phyloP scores from a whole-genome alignment of 257 asterid species.

The Cynanchum wilfordii region DNA sequence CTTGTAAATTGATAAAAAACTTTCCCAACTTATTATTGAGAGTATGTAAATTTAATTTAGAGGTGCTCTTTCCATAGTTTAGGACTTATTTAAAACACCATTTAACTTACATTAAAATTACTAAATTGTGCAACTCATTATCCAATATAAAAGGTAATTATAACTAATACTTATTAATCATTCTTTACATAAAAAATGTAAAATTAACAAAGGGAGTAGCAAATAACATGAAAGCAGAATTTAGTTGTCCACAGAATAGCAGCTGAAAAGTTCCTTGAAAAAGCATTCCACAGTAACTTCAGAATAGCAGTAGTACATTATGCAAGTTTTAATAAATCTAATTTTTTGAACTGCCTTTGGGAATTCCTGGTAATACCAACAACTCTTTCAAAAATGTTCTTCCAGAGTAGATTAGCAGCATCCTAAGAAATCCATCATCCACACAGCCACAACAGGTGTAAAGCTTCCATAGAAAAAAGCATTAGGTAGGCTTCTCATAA shows the following conservation, averaged over 20 bases:
- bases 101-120: too few species aligned
- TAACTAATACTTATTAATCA: too few species aligned
- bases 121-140: too few species aligned
- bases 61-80: too few species aligned
- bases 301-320: not conserved
- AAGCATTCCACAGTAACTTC: not conserved
- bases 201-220: not conserved
- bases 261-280: not conserved
- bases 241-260: too few species aligned
- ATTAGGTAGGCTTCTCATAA: conserved; percentile 65
- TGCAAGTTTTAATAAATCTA: not conserved
- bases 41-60: too few species aligned
- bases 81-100: too few species aligned
- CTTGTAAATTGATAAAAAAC: too few species aligned
- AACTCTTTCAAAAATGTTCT: not conserved
- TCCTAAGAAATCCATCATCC: not conserved
- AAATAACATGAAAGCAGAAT: too few species aligned
- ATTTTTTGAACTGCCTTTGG: not conserved
- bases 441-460: not conserved
- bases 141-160: too few species aligned
- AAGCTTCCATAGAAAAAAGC: not conserved
- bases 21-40: too few species aligned
- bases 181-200: too few species aligned
- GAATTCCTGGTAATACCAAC: not conserved
- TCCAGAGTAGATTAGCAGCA: not conserved